phyloP scores from a whole-genome alignment of 306 rosid species.

The Quercus glauca region DNA sequence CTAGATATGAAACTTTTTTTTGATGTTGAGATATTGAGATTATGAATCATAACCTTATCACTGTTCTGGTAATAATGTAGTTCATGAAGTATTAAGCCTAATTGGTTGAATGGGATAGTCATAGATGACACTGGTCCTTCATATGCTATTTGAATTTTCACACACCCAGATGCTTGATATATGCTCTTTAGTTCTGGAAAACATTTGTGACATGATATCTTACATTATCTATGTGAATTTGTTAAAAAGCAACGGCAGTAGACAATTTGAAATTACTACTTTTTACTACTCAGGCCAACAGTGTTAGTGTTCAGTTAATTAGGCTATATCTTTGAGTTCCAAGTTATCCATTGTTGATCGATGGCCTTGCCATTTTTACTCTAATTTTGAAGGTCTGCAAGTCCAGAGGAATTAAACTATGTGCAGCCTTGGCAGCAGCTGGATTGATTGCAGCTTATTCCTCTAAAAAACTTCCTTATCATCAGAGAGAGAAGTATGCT shows the following conservation, averaged over 20 bases:
- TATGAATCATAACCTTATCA: neutral
- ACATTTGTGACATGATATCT: no score
- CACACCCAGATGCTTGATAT: neutral
- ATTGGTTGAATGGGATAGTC: neutral
- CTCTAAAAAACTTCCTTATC: slow-evolving; percentile 48
- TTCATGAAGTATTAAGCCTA: neutral
- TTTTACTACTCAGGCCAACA: neutral
- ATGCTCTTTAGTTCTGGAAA: neutral
- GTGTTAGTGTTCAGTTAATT: neutral
- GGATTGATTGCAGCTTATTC: slow-evolving; percentile 67
- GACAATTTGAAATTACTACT: neutral
- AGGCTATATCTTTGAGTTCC: neutral
- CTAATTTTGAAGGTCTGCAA: slow-evolving; percentile 65
- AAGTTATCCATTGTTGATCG: neutral
- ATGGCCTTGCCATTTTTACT: neutral
- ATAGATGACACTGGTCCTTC: neutral
- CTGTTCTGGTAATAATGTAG: neutral
- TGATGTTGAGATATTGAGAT: neutral
- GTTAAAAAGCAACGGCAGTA: neutral
- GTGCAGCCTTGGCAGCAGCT: slow-evolving; percentile 74
- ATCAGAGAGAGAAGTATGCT: slow-evolving; percentile 74
- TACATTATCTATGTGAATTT: neutral
- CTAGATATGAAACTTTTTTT: neutral
- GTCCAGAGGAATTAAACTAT: slow-evolving; percentile 71
- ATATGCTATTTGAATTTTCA: neutral